phyloP scores from a whole-genome alignment of 202 grass and related monocot genomes.

The Bolboschoenoplectus hybrid region DNA sequence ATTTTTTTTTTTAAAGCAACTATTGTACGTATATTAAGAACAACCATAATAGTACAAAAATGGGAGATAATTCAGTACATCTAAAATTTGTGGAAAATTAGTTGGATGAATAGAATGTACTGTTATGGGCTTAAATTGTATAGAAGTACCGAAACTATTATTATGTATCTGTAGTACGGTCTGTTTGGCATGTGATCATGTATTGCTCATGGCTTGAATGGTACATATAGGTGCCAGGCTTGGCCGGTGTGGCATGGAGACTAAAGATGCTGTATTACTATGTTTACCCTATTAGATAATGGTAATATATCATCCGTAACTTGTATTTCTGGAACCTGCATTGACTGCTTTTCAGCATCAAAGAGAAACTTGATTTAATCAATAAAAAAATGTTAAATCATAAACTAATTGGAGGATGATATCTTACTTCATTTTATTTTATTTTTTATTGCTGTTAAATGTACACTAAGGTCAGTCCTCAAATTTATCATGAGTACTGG shows the following conservation, averaged over 20 bases:
- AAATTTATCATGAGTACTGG: conserved; percentile 21
- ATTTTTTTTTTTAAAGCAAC: not conserved
- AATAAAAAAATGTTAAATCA: not conserved
- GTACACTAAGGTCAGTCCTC: not conserved
- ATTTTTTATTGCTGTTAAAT: conserved; percentile 5
- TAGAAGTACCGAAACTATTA: not conserved
- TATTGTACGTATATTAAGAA: not conserved
- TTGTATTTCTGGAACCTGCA: not conserved
- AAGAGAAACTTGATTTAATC: not conserved
- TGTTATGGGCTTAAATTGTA: not conserved
- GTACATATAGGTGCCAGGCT: not conserved
- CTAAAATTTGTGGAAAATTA: not conserved
- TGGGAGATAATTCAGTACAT: not conserved
- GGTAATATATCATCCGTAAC: not conserved
- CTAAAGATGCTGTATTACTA: not conserved
- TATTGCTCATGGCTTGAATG: not conserved
- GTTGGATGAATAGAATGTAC: not conserved
- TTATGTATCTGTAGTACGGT: not conserved
- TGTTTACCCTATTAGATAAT: not conserved
- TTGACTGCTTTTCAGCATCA: not conserved
- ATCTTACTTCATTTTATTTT: not conserved
- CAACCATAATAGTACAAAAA: not conserved
- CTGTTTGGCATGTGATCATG: not conserved
- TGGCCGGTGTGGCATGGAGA: not conserved
- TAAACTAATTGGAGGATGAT: not conserved